Evolutionary conservation across 2,329 filamentous ascomycete genomes (phyloP), one percentile per base, ranked within the genome.

Genomic region (Microdochium nivale): DNA sequence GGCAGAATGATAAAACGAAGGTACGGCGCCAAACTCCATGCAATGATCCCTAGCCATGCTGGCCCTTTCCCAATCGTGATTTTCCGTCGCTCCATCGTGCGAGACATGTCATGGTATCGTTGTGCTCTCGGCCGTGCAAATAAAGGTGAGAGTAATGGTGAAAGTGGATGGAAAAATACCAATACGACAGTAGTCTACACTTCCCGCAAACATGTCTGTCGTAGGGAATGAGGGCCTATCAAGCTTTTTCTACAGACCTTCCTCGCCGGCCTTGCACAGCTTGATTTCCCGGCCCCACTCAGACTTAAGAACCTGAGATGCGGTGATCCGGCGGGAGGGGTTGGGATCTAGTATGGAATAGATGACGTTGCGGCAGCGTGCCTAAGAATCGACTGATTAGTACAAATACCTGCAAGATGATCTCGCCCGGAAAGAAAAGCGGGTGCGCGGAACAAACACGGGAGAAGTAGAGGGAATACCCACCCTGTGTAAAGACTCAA

Each of bases 271-370:
- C 71, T 91, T 94, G 76, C 94, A 99, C 53, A 97, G 80, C 72
- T 91, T 95, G 70, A 97, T 96, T 70, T 96, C 92, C 60, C 94
- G 88, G 59, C 94, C 90, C 94, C 94, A 99, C 74, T 99, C 94
- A 3, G 92, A 97, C 71, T 96, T 96, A 63, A 99, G 83, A 52
- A 97, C 90, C 72, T 99, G 94, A 40, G 91, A 92, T 53, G 94
- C 92, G 27, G 90, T 96, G 66, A 99, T 92, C 60, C 94, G 89
- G 57, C 94, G 87, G 52, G 82, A 82, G 25, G 94, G 90, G 67
- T 96, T 96, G 27, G 94, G 94, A 65, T 99, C 94, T 47, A 99
- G 80, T 58, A 99, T 96, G 23, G 91, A 97, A 73, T 99, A 99
- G 66, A 99, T 96, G 62, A 99, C 94, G 62, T 99, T 99, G 56